Percentiles rank a stretch among this genome's conserved stretches.
Conservation (phyloP, 352 stramenopile genomes). For the Stramenopiles sp. region DNA sequence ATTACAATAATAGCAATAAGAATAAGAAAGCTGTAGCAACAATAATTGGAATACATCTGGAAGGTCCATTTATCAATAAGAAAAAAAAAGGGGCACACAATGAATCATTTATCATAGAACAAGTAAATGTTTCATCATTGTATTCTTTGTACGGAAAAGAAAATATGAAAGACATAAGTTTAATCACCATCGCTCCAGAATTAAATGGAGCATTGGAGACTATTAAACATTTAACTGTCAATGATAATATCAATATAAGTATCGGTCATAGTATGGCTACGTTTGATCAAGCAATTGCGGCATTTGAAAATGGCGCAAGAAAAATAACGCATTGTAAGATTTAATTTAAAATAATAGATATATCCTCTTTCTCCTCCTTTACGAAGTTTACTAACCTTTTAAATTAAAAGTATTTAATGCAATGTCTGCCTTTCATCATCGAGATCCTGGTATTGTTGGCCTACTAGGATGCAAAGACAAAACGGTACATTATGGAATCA, state of each 20-base stretch:
- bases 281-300: constrained; percentile 39
- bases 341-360: neutral
- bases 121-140: constrained; percentile 21
- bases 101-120: constrained; percentile 30
- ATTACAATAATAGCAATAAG: neutral
- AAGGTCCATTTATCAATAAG: constrained; percentile 61
- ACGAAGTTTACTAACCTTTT: neutral
- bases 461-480: constrained; percentile 33
- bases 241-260: constrained; percentile 33
- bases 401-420: constrained; percentile 62
- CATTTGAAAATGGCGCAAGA: constrained; percentile 35
- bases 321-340: constrained; percentile 42
- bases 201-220: constrained; percentile 36
- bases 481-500: constrained; percentile 45
- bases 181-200: constrained; percentile 64
- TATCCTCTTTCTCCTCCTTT: neutral
- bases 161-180: constrained; percentile 27
- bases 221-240: constrained; percentile 26
- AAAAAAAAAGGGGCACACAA: constrained; percentile 55
- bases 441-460: constrained; percentile 58
- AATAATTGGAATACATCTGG: constrained; percentile 58
- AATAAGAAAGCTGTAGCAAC: too few relatives aligned
- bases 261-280: constrained; percentile 48
- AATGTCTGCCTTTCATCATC: constrained; percentile 68
- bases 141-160: constrained; percentile 33